Percentiles rank a stretch among this genome's conserved stretches.
Conservation (phyloP, 352 stramenopile species). For the Globisporangium lucens region DNA sequence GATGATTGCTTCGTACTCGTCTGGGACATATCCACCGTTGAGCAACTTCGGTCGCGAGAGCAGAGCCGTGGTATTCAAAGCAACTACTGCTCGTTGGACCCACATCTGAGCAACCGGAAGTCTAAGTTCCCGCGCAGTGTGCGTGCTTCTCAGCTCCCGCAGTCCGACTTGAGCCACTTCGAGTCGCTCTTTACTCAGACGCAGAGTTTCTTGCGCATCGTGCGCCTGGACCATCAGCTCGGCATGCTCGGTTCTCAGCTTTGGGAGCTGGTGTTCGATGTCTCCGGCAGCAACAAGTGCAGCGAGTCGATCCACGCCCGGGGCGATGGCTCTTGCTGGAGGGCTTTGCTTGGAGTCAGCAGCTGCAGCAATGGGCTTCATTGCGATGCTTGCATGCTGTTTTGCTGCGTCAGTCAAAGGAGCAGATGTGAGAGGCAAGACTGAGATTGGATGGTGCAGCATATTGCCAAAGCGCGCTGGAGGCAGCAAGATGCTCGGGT, state of each 20-base stretch:
- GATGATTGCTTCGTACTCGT: conserved; percentile 46
- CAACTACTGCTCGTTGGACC: conserved; percentile 41
- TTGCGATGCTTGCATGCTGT: not conserved
- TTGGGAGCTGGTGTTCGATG: conserved; percentile 66
- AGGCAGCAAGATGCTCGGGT: conserved; percentile 62
- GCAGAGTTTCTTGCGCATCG: conserved; percentile 64
- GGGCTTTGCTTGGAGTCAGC: conserved; percentile 2
- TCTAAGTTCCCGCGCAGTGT: conserved; percentile 63
- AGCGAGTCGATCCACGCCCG: conserved; percentile 54
- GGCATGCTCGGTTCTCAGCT: conserved; percentile 67
- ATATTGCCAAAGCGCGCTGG: conserved; percentile 17
- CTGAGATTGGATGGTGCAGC: conserved; percentile 17
- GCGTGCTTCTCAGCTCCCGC: conserved; percentile 54
- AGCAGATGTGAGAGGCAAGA: conserved; percentile 12
- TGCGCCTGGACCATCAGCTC: conserved; percentile 69
- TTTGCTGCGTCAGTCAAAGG: not conserved
- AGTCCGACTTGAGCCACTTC: conserved; percentile 46
- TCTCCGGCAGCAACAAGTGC: conserved; percentile 54
- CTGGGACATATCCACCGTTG: conserved; percentile 37
- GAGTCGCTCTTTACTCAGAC: conserved; percentile 60
- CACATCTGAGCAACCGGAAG: conserved; percentile 56
- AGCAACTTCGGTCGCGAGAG: conserved; percentile 34
- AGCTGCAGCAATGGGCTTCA: conserved; percentile 1
- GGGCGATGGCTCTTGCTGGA: conserved; percentile 17
- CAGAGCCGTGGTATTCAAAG: conserved; percentile 49